Evolutionary conservation across 2,329 filamentous ascomycete genomes (phyloP).

Genomic region (Capronia americana): DNA sequence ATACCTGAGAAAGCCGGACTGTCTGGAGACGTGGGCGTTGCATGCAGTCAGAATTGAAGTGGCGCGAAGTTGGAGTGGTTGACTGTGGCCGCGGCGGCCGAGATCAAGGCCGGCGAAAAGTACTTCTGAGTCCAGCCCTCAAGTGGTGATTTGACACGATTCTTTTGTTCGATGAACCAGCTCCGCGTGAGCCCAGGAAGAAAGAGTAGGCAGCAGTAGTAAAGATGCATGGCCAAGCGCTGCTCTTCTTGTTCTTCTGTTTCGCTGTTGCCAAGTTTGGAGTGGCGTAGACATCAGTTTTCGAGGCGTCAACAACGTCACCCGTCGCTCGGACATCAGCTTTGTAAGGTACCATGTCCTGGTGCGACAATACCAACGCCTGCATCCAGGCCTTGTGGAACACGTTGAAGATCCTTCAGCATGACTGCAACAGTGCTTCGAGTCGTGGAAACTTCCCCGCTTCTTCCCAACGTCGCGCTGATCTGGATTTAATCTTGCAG

Average conservation of each 20-base stretch:
- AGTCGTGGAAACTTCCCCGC: too few relatives aligned
- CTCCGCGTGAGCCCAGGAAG: constrained; percentile 77
- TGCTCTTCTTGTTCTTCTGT: constrained; percentile 72
- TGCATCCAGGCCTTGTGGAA: too few relatives aligned
- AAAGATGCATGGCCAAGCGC: constrained; percentile 84
- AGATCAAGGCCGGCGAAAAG: constrained; percentile 52
- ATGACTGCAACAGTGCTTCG: too few relatives aligned
- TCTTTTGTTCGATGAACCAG: constrained; percentile 84
- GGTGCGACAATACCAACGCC: too few relatives aligned
- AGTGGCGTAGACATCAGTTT: constrained; percentile 72
- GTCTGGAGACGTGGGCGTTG: too few relatives aligned
- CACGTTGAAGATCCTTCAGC: too few relatives aligned
- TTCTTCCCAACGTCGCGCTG: too few relatives aligned
- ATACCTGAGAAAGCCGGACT: too few relatives aligned
- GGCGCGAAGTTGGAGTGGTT: too few relatives aligned
- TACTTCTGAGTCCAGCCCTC: constrained; percentile 85
- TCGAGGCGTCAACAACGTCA: constrained; percentile 74
- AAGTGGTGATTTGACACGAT: constrained; percentile 77
- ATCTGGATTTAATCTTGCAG: constrained; percentile 31
- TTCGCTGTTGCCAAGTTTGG: constrained; percentile 64
- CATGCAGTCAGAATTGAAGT: too few relatives aligned
- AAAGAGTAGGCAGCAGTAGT: constrained; percentile 79
- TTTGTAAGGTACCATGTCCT: too few relatives aligned
- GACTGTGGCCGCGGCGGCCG: constrained; percentile 49
- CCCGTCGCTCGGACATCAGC: too few relatives aligned